phyloP scores from a whole-genome alignment of 805 yeast species.

The Yamadazyma philogaea region DNA sequence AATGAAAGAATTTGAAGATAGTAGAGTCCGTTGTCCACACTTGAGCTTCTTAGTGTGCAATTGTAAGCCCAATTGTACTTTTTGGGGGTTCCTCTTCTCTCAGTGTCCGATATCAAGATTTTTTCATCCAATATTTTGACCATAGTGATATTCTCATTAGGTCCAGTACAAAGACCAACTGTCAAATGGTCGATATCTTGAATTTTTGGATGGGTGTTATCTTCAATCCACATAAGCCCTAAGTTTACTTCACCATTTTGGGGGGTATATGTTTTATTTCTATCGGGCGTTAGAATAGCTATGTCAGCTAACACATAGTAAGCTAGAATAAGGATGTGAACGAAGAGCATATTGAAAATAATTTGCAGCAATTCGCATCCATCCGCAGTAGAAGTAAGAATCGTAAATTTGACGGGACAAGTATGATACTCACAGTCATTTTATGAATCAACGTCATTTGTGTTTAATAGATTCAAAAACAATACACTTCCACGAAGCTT shows the following conservation, averaged over 20 bases:
- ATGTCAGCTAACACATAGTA: conserved; percentile 8
- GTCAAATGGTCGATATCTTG: conserved; percentile 5
- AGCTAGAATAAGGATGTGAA: background rate
- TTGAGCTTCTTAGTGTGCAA: background rate
- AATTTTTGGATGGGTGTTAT: conserved; percentile 9
- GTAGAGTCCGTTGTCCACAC: conserved; percentile 12
- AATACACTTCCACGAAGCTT: no score
- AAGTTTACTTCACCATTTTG: conserved; percentile 3
- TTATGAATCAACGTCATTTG: no score
- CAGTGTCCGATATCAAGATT: background rate
- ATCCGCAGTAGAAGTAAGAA: background rate
- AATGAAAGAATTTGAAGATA: conserved; percentile 12
- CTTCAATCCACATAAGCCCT: conserved; percentile 10
- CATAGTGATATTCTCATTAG: conserved; percentile 10
- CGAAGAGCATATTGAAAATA: background rate
- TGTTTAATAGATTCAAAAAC: no score
- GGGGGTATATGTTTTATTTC: conserved; percentile 1
- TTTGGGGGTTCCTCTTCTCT: background rate
- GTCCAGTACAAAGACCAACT: conserved; percentile 12
- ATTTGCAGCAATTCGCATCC: conserved; percentile 2
- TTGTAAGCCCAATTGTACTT: conserved; percentile 6
- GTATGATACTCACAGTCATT: no score
- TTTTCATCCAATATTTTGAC: conserved; percentile 4
- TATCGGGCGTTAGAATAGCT: conserved; percentile 9
- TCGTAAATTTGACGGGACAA: background rate